Conservation (phyloP, 495 filamentous ascomycete species). For the Astrothelium macrocarpum region DNA sequence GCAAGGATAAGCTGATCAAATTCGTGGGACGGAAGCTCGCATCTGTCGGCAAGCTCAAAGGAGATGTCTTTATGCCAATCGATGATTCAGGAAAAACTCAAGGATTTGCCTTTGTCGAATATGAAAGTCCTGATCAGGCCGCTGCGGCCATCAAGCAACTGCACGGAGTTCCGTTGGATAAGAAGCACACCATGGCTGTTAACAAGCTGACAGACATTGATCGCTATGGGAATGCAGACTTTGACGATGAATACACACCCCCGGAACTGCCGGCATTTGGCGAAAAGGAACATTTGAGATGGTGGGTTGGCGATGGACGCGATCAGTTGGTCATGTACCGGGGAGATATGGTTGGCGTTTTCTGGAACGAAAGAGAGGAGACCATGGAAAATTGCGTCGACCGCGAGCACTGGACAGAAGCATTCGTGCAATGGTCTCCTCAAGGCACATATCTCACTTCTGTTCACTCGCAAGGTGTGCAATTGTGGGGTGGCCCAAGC, state of each 20-base stretch:
- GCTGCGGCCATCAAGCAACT: constrained; percentile 77
- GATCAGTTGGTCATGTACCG: constrained; percentile 93
- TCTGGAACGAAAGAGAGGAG: constrained; percentile 96
- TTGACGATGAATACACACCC: constrained; percentile 78
- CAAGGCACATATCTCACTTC: constrained; percentile 88
- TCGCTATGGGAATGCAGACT: constrained; percentile 85
- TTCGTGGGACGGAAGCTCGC: constrained; percentile 87
- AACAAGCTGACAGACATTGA: constrained; percentile 99
- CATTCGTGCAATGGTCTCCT: constrained; percentile 95
- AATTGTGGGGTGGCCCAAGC: constrained; percentile 84
- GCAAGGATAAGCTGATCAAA: constrained; percentile 82
- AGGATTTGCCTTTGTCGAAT: constrained; percentile 85
- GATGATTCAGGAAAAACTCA: constrained; percentile 66
- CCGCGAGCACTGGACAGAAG: constrained; percentile 89
- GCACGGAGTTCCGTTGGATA: constrained; percentile 76
- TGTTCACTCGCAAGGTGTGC: constrained; percentile 88
- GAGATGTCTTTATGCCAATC: constrained; percentile 92
- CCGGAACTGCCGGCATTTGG: constrained; percentile 69
- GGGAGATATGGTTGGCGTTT: constrained; percentile 81
- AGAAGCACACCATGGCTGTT: constrained; percentile 85
- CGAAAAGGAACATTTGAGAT: constrained; percentile 90
- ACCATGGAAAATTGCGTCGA: constrained; percentile 79
- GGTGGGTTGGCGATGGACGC: constrained; percentile 82
- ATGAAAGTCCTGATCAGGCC: constrained; percentile 83
- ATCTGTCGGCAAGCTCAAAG: constrained; percentile 68